A percentile compares a stretch with the other conserved stretches of the same genome.
Evolutionary conservation across 345 rosid species (phyloP).

Genomic region (Hibiscus syriacus): DNA sequence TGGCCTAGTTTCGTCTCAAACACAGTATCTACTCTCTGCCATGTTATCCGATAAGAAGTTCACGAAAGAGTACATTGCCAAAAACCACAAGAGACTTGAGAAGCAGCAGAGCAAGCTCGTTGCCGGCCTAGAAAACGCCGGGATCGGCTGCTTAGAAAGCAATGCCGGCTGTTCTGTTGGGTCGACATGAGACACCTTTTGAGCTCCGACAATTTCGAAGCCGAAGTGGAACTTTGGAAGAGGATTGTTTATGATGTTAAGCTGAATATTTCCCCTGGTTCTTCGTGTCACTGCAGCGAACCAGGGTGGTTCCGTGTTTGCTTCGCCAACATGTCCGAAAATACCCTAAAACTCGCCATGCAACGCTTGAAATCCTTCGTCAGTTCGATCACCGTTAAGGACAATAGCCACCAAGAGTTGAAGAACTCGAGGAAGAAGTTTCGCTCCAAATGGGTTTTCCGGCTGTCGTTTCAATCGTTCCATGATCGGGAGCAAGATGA

Average conservation of each 20-base stretch:
- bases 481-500: constrained; percentile 56
- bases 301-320: constrained; percentile 80
- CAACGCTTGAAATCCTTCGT: constrained; percentile 52
- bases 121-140: constrained; percentile 52
- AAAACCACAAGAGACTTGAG: constrained; percentile 51
- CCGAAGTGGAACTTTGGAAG: constrained; percentile 73
- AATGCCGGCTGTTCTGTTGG: constrained; percentile 77
- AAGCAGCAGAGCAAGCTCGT: constrained; percentile 39
- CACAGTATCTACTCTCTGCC: constrained; percentile 60
- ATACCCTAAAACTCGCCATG: constrained; percentile 51
- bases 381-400: constrained; percentile 22
- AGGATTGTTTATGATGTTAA: constrained; percentile 62
- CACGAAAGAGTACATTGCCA: constrained; percentile 43
- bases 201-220: constrained; percentile 61
- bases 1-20: constrained; percentile 74
- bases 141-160: constrained; percentile 49
- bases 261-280: constrained; percentile 60
- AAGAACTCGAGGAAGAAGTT: constrained; percentile 45
- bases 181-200: constrained; percentile 76
- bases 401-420: constrained; percentile 38
- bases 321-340: constrained; percentile 73
- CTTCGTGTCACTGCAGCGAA: constrained; percentile 71
- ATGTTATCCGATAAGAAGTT: constrained; percentile 70
- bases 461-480: constrained; percentile 48
- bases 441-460: constrained; percentile 65